phyloP scores from a whole-genome alignment of 2,329 filamentous ascomycete genomes.

The Penicillium sp. region DNA sequence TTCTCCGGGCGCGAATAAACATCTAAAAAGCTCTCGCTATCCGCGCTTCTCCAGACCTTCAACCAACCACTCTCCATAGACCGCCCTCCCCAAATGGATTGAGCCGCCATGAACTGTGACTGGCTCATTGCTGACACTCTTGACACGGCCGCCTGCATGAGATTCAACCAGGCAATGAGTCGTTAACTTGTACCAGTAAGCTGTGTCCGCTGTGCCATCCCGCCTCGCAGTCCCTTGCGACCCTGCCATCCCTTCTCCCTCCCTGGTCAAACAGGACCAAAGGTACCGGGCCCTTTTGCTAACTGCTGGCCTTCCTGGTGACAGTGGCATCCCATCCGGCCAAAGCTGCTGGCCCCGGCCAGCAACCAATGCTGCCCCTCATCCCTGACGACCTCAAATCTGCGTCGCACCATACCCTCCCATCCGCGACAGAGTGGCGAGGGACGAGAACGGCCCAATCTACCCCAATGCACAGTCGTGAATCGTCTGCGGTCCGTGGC shows the following conservation, averaged over 20 bases:
- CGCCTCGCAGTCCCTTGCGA: conserved; percentile 7
- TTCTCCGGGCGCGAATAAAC: conserved; percentile 18
- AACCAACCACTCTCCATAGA: conserved; percentile 2
- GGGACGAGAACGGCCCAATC: conserved; percentile 38
- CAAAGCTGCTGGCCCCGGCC: conserved; percentile 39
- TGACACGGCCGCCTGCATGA: conserved; percentile 18
- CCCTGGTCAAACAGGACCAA: background rate
- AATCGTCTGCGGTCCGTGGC: conserved; percentile 46
- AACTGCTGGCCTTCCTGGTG: background rate
- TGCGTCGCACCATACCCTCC: conserved; percentile 38
- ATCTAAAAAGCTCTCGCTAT: conserved; percentile 15
- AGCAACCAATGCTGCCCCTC: conserved; percentile 41
- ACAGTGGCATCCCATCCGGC: conserved; percentile 40
- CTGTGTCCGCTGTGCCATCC: background rate
- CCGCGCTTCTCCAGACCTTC: conserved; percentile 4
- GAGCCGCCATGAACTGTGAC: conserved; percentile 11
- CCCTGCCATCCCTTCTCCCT: conserved; percentile 1
- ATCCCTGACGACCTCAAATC: conserved; percentile 40
- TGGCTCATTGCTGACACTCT: conserved; percentile 12
- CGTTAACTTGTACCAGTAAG: conserved; percentile 18
- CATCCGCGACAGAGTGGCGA: conserved; percentile 40
- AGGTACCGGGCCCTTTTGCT: background rate
- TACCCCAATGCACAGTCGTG: conserved; percentile 43
- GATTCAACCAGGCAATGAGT: conserved; percentile 15
- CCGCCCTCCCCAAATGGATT: conserved; percentile 13